Conservation (phyloP, 768 basidiomycete species). For the Lentinula lateritia region DNA sequence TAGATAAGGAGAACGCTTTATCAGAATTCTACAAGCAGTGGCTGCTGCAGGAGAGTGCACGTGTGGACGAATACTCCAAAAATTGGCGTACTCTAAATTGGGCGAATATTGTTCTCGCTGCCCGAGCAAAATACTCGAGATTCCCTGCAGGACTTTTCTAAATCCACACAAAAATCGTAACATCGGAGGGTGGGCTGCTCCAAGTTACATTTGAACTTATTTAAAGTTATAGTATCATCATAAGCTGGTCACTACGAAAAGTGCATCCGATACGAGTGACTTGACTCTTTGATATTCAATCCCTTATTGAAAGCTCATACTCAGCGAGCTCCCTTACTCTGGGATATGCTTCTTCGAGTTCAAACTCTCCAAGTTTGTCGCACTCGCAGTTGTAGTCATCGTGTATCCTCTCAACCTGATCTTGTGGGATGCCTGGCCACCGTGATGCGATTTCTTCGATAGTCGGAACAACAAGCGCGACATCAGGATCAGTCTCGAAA, state of each 20-base stretch:
- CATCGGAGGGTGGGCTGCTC: neutral
- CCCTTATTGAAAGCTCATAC: conserved; percentile 24
- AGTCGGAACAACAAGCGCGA: conserved; percentile 55
- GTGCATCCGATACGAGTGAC: neutral
- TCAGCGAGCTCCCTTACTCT: conserved; percentile 59
- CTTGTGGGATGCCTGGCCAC: conserved; percentile 69
- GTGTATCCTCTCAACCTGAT: conserved; percentile 53
- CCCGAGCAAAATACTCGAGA: conserved; percentile 47
- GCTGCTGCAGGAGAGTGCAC: conserved; percentile 61
- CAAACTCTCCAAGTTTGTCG: conserved; percentile 49
- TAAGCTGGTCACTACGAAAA: neutral
- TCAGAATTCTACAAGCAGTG: conserved; percentile 72
- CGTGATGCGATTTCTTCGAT: conserved; percentile 58
- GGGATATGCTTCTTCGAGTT: conserved; percentile 56
- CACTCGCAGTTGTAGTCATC: conserved; percentile 62
- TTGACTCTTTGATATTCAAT: no score
- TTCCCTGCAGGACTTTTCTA: conserved; percentile 23
- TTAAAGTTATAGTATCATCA: neutral
- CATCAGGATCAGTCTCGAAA: conserved; percentile 49
- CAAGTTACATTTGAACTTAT: neutral
- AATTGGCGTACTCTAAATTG: conserved; percentile 66
- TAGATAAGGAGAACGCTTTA: conserved; percentile 63
- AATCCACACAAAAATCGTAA: conserved; percentile 15
- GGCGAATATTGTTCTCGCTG: conserved; percentile 50
- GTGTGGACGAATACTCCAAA: conserved; percentile 53